phyloP scores from a whole-genome alignment of 2,329 filamentous ascomycete species.

The Alternaria hordeiaustralica region DNA sequence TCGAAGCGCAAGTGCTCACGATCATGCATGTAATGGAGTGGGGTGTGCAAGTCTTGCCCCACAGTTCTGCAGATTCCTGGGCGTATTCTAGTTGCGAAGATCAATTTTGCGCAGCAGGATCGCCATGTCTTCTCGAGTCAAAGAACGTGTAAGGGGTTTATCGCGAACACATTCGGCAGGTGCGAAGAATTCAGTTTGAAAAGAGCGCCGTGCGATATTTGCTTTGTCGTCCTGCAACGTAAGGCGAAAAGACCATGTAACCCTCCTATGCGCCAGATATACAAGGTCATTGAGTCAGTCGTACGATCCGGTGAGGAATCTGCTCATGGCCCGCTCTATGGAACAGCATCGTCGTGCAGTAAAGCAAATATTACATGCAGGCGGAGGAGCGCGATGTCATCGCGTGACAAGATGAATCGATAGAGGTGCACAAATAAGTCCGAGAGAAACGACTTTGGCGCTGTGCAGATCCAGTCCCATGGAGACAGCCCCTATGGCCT shows the following conservation, averaged over 20 bases:
- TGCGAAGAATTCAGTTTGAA: constrained; percentile 10
- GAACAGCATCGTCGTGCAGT: not conserved
- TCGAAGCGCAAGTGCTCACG: not conserved
- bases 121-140: not conserved
- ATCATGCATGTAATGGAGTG: constrained; percentile 5
- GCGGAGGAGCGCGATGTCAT: constrained; percentile 5
- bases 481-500: not conserved
- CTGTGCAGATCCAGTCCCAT: not conserved
- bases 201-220: constrained; percentile 17
- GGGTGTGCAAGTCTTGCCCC: constrained; percentile 1
- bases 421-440: not conserved
- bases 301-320: not conserved
- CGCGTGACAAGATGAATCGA: not conserved
- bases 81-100: constrained; percentile 1
- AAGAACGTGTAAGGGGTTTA: not conserved
- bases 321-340: not conserved
- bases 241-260: not conserved
- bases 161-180: not conserved
- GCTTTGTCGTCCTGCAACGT: not conserved
- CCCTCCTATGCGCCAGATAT: not conserved
- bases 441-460: not conserved
- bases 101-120: not conserved
- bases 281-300: not conserved
- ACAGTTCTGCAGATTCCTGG: not conserved
- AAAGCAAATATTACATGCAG: constrained; percentile 11